Evolutionary conservation across 2,329 filamentous ascomycete species (phyloP), one percentile per base, ranked within the genome.

Genomic region (Fusarium gaditjirri): DNA sequence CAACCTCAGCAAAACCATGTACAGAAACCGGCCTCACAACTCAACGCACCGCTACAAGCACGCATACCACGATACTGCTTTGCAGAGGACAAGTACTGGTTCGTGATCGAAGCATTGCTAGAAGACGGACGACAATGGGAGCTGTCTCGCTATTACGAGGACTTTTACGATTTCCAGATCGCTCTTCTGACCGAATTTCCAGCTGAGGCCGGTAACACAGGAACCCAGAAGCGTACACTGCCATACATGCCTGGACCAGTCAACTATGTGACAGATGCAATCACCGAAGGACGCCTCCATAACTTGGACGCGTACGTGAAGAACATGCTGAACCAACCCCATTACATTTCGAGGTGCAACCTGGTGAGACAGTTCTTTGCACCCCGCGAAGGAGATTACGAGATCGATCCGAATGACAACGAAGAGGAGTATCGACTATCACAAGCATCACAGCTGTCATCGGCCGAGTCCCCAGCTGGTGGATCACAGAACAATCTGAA

Each of bases 81-180:
- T 78, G 94, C 94, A 66, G 95, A 98, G 79, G 95, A 98, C 76
- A 98, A 98, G 81, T 98, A 98, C 82, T 98, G 96, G 94, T 99
- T 98, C 78, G 93, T 98, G 60, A 95, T 99, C 65, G 95, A 98
- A 81, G 94, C 93, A 29, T 88, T 92, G 76, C 89, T 98, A 81
- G 94, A 97, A 78, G 95, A 98, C 79, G 95, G 94, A 52, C 89
- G 93, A 50, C 92, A 93, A 78, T 98, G 95, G 94, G 95, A 98
- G 80, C 85, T 99, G 54, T 95, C 94, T 42, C 91, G 96, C 71
- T 96, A 97, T 79, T 99, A 99, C 79, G 94, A 98, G 81, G 96
- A 98, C 83, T 99, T 99, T 80, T 99, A 98, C 83, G 96, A 98
- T 81, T 95, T 98, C 81, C 96, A 99, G 81, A 98, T 98, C 78